Evolutionary conservation across 768 basidiomycete species (phyloP), one percentile per base, ranked within the genome.

Genomic region (Pleurotus sapidus): DNA sequence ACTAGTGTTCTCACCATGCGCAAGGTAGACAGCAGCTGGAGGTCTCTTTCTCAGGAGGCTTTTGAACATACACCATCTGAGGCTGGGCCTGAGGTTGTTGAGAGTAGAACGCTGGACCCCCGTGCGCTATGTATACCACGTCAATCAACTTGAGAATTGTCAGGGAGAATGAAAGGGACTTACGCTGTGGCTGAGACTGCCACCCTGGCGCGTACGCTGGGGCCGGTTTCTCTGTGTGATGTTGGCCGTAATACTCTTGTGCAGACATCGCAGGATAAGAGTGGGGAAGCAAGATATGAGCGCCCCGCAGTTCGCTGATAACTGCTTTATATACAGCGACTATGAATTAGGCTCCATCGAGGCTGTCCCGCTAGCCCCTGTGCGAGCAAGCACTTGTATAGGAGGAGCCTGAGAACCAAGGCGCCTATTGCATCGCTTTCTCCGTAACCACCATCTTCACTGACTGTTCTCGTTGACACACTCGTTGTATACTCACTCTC

Each of bases 21-120:
- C 58, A 59, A 23, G 51, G 54, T 5, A 53, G 17, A n/a, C 55
- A 56, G 8, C 58, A 59, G n/a, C 58, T 45, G 15, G 25, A 38
- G 23, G 25, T 30, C 53, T 55, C 38, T 45, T 49, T 48, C 24
- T 47, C 45, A 11, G 45, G 37, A 9, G 58, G 53, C 30, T 38
- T 37, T 23, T 55, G 53, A 9, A 59, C 58, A 56, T 55, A 55
- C 20, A 58, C 57, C 53, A 59, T 55, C 15, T 59, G 58, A 11
- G 53, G 58, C 42, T 59, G 58, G 3, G 12, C 30, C 27, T 59
- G 58, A n/a, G 58, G 58, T 48, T 59, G 58, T 27, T 23, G 45
- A 11, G 51, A 54, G 20, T 42, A 34, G 23, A 39, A 42, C 4
- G 24, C 39, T 42, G 27, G 15, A 8, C 20, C 18, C 11, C 27